Conservation (phyloP, 2,329 filamentous ascomycete species). For the Aspergillus alliaceus region DNA sequence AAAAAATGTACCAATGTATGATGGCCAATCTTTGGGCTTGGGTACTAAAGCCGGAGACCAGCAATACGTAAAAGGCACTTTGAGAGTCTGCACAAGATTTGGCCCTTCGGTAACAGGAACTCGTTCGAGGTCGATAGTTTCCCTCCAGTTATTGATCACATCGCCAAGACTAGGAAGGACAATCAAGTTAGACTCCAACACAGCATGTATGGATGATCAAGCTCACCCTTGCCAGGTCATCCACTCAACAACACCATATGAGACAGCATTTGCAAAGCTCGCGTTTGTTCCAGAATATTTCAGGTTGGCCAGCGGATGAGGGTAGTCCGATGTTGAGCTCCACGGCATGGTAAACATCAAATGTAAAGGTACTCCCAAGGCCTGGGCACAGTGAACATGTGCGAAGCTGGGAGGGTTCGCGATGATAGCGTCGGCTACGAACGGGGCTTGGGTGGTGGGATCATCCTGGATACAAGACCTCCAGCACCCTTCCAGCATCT, state of each 20-base stretch:
- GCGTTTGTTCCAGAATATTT: constrained; percentile 34
- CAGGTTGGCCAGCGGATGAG: constrained; percentile 54
- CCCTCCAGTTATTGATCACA: constrained; percentile 47
- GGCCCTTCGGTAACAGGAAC: constrained; percentile 40
- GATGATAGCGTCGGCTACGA: constrained; percentile 57
- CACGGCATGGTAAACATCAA: constrained; percentile 58
- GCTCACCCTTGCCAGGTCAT: constrained; percentile 52
- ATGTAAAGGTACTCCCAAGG: constrained; percentile 51
- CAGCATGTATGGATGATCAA: not conserved
- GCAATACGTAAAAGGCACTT: constrained; percentile 47
- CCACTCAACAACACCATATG: constrained; percentile 50
- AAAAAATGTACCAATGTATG: constrained; percentile 32
- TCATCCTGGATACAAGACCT: constrained; percentile 39
- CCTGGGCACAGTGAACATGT: constrained; percentile 55
- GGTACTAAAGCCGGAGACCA: constrained; percentile 46
- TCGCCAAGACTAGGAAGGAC: constrained; percentile 38
- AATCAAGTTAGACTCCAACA: not conserved
- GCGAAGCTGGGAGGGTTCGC: constrained; percentile 56
- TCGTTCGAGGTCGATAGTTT: constrained; percentile 42
- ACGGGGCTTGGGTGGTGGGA: constrained; percentile 36
- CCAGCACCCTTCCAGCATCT: constrained; percentile 44
- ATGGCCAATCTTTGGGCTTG: constrained; percentile 42
- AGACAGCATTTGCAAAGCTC: constrained; percentile 44
- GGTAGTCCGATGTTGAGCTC: constrained; percentile 45
- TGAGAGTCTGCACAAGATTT: constrained; percentile 34